Percentiles rank a stretch among this genome's conserved stretches.
Evolutionary conservation across 768 basidiomycete genomes (phyloP).

Genomic region (Daedaleopsis nitida): DNA sequence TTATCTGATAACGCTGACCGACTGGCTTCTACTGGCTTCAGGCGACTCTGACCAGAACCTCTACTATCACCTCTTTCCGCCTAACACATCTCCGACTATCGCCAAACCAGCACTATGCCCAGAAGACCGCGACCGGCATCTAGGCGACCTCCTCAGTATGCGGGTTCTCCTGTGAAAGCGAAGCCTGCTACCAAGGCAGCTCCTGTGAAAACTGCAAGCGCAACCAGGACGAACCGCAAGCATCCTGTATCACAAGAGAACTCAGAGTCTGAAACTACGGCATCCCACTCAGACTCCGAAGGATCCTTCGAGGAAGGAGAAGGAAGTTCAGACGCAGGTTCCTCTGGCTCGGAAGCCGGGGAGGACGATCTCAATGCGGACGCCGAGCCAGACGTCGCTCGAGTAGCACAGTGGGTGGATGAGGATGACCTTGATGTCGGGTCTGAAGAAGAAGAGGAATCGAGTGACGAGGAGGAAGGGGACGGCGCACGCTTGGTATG

Average conservation of each 20-base stretch:
- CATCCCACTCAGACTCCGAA: not conserved
- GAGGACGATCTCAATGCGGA: constrained; percentile 4
- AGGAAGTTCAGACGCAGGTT: constrained; percentile 31
- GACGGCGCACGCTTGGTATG: constrained; percentile 17
- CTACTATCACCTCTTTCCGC: not conserved
- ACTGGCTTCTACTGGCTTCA: not conserved
- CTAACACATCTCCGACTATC: not conserved
- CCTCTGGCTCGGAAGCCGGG: constrained; percentile 23
- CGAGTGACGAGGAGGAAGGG: constrained; percentile 11
- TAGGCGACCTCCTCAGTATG: constrained; percentile 21
- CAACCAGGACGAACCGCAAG: not conserved
- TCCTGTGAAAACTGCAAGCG: not conserved
- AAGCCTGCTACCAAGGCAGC: not conserved
- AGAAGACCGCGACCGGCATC: constrained; percentile 40
- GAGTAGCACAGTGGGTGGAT: constrained; percentile 65
- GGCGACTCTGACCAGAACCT: too few species aligned
- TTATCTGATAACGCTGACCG: not conserved
- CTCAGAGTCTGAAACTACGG: constrained; percentile 8
- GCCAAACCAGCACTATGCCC: constrained; percentile 33
- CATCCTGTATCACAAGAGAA: constrained; percentile 4
- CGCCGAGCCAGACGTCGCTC: constrained; percentile 49
- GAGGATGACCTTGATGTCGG: constrained; percentile 41
- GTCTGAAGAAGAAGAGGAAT: constrained; percentile 1
- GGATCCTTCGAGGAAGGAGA: not conserved
- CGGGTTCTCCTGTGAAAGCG: not conserved